A percentile compares a stretch with the other conserved stretches of the same genome.
Conservation (phyloP, 2,329 filamentous ascomycete species). For the Neonectria hederae region DNA sequence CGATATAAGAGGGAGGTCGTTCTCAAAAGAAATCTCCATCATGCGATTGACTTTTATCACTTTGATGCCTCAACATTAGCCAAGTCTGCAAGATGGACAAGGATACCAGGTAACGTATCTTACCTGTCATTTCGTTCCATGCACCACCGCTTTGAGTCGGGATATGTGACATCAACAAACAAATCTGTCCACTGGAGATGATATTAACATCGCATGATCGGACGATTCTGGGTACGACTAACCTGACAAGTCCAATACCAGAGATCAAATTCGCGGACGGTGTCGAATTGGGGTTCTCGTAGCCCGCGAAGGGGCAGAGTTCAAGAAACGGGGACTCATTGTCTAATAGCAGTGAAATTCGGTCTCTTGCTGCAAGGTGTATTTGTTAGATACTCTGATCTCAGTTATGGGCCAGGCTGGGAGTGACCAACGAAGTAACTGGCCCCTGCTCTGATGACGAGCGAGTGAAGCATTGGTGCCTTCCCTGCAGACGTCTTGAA, state of each 20-base stretch:
- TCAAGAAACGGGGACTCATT: constrained; percentile 52
- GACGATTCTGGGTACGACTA: constrained; percentile 11
- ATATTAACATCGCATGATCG: background rate
- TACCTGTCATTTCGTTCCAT: constrained; percentile 54
- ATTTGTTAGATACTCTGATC: background rate
- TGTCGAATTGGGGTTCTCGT: constrained; percentile 45
- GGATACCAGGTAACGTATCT: background rate
- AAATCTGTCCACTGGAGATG: constrained; percentile 44
- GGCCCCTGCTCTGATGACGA: constrained; percentile 36
- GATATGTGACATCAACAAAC: constrained; percentile 53
- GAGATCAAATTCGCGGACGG: constrained; percentile 50
- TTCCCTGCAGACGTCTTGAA: constrained; percentile 43
- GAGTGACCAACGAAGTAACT: constrained; percentile 27
- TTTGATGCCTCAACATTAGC: constrained; percentile 28
- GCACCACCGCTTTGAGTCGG: constrained; percentile 54
- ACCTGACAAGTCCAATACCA: constrained; percentile 46
- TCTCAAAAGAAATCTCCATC: constrained; percentile 47
- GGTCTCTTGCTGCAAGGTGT: constrained; percentile 47
- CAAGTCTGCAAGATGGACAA: background rate
- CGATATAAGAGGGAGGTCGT: constrained; percentile 51
- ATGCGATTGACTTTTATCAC: constrained; percentile 48
- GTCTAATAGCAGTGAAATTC: constrained; percentile 50
- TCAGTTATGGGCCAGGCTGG: too few species aligned
- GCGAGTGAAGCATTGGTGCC: constrained; percentile 42
- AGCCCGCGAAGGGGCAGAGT: constrained; percentile 50